These are phyloP conservation scores for Sphaerosporella brunnea DNA, from an alignment of 495 filamentous ascomycete species.

Conservation along the genomic window DNA sequence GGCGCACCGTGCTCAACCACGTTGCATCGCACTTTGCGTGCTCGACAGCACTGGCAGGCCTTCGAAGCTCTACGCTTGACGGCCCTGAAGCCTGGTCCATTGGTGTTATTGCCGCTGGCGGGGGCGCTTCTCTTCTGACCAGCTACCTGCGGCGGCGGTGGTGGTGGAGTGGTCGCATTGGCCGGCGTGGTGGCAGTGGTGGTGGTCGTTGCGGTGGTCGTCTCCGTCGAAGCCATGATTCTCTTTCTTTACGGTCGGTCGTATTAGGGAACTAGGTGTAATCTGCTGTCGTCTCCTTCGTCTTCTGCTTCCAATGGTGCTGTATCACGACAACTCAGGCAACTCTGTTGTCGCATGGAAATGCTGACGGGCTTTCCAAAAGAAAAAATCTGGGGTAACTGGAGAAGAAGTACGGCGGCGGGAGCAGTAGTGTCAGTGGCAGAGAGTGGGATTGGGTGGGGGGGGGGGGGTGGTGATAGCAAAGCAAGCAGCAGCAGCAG, in stretches of 20 bases:
- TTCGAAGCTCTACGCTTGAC: slow-evolving; percentile 73
- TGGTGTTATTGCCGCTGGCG: slow-evolving; percentile 3
- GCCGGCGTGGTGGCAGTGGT: neutral
- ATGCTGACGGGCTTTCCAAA: neutral
- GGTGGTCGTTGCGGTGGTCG: neutral
- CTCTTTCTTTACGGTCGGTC: no score
- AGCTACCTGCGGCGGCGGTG: neutral
- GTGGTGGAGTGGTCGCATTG: slow-evolving; percentile 1
- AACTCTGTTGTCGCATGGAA: slow-evolving; percentile 4
- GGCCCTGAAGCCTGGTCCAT: slow-evolving; percentile 29
- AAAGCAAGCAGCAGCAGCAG: no score
- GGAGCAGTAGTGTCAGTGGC: no score
- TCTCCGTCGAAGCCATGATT: neutral
- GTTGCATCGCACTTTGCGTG: slow-evolving; percentile 85
- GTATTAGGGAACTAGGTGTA: no score
- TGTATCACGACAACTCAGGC: slow-evolving; percentile 1
- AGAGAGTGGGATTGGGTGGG: neutral
- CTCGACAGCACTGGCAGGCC: slow-evolving; percentile 70
- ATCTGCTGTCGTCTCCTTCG: neutral
- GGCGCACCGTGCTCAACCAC: slow-evolving; percentile 74
- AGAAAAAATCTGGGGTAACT: slow-evolving; percentile 4
- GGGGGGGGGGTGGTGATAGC: neutral
- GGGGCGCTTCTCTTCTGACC: slow-evolving; percentile 21
- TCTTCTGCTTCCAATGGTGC: neutral
- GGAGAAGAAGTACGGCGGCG: slow-evolving; percentile 2